Conservation (phyloP, 371 early-diverging fungal genomes). For the Rhizopus delemar region DNA sequence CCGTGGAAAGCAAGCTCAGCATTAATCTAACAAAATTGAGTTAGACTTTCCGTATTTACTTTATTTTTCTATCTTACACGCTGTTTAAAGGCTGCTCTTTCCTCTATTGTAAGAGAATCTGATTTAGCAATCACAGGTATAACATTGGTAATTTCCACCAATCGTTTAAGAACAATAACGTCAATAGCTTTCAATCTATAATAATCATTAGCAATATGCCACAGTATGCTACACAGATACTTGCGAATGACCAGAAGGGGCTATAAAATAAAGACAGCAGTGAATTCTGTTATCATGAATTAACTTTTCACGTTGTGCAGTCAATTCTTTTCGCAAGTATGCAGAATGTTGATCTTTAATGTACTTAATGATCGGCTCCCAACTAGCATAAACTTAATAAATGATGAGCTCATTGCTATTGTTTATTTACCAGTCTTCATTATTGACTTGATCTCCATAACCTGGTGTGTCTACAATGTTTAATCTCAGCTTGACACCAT, state of each 20-base stretch:
- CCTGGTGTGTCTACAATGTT: slow-evolving; percentile 85
- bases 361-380: slow-evolving; percentile 87
- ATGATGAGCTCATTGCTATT: not conserved
- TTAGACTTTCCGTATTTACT: not conserved
- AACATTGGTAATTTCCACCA: slow-evolving; percentile 74
- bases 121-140: slow-evolving; percentile 88
- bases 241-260: slow-evolving; percentile 74
- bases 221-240: slow-evolving; percentile 9
- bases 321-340: slow-evolving; percentile 85
- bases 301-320: slow-evolving; percentile 79
- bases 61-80: slow-evolving; percentile 44
- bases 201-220: slow-evolving; percentile 4
- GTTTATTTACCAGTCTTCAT: slow-evolving; percentile 72
- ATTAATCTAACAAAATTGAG: slow-evolving; percentile 58
- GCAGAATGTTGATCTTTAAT: slow-evolving; percentile 91
- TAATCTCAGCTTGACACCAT: slow-evolving; percentile 78
- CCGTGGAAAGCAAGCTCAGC: slow-evolving; percentile 91
- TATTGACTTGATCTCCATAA: slow-evolving; percentile 82
- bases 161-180: slow-evolving; percentile 70
- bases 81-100: slow-evolving; percentile 71
- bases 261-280: slow-evolving; percentile 76
- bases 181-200: slow-evolving; percentile 77
- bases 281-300: slow-evolving; percentile 86
- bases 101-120: slow-evolving; percentile 80
- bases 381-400: slow-evolving; percentile 39